Base-by-base conservation (phyloP, 441 rosid genomes). In the Brassica hybrid region DNA sequence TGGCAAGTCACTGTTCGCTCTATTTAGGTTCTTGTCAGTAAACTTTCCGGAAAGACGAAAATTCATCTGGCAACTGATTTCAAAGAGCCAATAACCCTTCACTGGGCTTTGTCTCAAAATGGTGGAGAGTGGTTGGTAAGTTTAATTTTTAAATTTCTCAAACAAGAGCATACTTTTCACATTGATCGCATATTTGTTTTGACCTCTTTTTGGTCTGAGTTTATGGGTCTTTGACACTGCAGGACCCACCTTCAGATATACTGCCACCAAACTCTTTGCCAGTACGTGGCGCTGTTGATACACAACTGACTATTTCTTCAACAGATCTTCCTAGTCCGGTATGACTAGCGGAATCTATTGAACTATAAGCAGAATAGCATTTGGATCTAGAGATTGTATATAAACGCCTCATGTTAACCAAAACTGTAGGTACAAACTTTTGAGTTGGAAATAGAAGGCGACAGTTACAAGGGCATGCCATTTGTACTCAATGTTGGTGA, bases 41-140 rank as follows among this genome's bases (percentile, higher is more conserved):
- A 92, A 83, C 60, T 75, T 86, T 76, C 85, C 76, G 94, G 84
- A 58, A 94, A 85, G 86, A 84, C 70, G 59, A 91, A 88, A 85
- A 84, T 96, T 80, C 84, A 80, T 80, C 48, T 96, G 63, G 97
- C 88, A 71, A 86, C 97, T 27, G 93, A 94, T 83, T 79, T 85
- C 74, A 85, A 79, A 78, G 96, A 90, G 69, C 92, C 94, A 16
- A 72, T 90, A 68, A 83, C 88, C 67, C 91, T 94, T 83, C 99
- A 91, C 79, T 96, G 99, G 99, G 99, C 94, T 78, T 86, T 96
- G 82, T 94, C 99, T 70, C 88, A 85, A 77, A 86, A 79, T 19
- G 85, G 81, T 69, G 91, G 93, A 84, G 97, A 96, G 84, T 96
- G 99, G 99, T 77, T 82, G 97, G 99, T 96, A 88, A 90, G 95